Conservation (phyloP, 2,329 filamentous ascomycete genomes). For the Bimuria novae-zelandiae region DNA sequence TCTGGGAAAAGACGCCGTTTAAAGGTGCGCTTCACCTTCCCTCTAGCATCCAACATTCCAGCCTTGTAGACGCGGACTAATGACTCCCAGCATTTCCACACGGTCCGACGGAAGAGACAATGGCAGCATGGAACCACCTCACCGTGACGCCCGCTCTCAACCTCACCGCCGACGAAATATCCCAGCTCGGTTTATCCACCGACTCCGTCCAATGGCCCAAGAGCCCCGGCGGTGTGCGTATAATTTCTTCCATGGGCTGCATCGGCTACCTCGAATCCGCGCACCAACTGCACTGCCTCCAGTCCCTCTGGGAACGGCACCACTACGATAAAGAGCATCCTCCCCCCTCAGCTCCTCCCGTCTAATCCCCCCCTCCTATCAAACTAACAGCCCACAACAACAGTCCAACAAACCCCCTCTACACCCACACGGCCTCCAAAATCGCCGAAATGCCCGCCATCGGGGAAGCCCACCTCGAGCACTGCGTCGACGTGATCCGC, state of each 20-base stretch:
- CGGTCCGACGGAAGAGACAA: background rate
- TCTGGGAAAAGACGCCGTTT: slow-evolving; percentile 8
- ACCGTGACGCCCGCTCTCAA: slow-evolving; percentile 9
- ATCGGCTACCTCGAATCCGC: slow-evolving; percentile 9
- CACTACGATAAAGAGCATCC: slow-evolving; percentile 10
- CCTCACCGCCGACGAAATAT: slow-evolving; percentile 4
- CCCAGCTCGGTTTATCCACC: background rate
- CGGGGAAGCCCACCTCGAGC: slow-evolving; percentile 9
- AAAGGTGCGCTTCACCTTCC: slow-evolving; percentile 1
- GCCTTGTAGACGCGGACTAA: background rate
- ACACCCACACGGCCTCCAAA: background rate
- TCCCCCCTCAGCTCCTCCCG: too few species aligned
- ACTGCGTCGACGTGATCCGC: slow-evolving; percentile 11
- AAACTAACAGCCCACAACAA: too few species aligned
- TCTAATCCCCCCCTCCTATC: too few species aligned
- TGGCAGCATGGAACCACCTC: slow-evolving; percentile 7
- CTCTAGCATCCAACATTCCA: background rate
- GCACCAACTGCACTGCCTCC: slow-evolving; percentile 11
- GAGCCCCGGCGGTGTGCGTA: background rate
- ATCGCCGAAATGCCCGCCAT: slow-evolving; percentile 6
- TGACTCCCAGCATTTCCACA: background rate
- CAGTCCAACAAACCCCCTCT: slow-evolving; percentile 5
- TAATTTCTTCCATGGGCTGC: background rate
- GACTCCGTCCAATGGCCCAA: background rate
- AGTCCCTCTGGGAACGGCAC: slow-evolving; percentile 9